Percentiles rank a stretch among this genome's conserved stretches.
Conservation (phyloP, 805 yeast species). For the Ogataea degrootiae region DNA sequence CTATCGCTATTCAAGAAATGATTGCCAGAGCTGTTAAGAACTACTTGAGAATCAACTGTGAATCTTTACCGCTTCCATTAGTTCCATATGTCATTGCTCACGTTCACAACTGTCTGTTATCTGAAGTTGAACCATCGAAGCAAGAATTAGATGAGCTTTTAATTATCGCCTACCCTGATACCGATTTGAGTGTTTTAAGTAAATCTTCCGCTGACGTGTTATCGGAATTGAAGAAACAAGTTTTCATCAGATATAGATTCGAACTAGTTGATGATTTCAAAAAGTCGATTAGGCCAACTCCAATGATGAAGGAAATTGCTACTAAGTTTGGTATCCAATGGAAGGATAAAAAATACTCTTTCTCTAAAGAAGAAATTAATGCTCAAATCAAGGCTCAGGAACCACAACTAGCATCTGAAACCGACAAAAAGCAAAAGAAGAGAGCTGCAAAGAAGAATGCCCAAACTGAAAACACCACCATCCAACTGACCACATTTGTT, state of each 20-base stretch:
- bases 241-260: constrained; percentile 59
- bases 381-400: constrained; percentile 21
- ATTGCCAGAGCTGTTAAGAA: constrained; percentile 79
- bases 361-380: constrained; percentile 39
- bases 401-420: constrained; percentile 17
- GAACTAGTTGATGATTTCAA: constrained; percentile 48
- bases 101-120: constrained; percentile 62
- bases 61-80: constrained; percentile 45
- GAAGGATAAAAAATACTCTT: constrained; percentile 46
- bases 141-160: constrained; percentile 41
- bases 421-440: constrained; percentile 29
- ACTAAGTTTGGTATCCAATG: constrained; percentile 84
- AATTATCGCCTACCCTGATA: constrained; percentile 36
- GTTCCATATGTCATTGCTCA: constrained; percentile 61
- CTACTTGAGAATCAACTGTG: constrained; percentile 48
- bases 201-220: constrained; percentile 40
- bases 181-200: constrained; percentile 39
- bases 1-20: constrained; percentile 58
- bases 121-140: constrained; percentile 30
- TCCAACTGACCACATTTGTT: constrained; percentile 38
- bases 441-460: constrained; percentile 26
- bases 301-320: constrained; percentile 64
- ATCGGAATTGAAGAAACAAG: constrained; percentile 46
- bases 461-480: constrained; percentile 7
- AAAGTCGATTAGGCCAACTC: constrained; percentile 33